phyloP scores from a whole-genome alignment of 768 basidiomycete genomes.

The Podaxis rugospora region DNA sequence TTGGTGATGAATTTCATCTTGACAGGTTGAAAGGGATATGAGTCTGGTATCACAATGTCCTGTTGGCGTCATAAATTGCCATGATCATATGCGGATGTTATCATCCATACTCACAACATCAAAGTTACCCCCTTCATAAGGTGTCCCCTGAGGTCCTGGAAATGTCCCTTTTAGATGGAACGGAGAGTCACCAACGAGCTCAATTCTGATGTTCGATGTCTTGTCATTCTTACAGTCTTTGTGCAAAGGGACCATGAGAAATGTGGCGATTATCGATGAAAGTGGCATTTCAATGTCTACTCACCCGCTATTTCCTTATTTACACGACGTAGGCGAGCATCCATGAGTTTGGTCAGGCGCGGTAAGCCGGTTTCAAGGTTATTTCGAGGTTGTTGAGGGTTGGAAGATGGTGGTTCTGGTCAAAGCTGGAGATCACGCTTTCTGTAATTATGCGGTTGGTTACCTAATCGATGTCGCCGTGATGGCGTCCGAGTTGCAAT shows the following conservation, averaged over 20 bases:
- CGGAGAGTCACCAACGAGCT: constrained; percentile 83
- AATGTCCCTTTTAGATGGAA: constrained; percentile 92
- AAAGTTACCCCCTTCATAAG: constrained; percentile 88
- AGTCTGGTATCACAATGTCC: constrained; percentile 92
- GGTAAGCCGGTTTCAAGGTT: not conserved
- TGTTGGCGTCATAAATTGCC: constrained; percentile 24
- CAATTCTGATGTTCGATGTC: constrained; percentile 80
- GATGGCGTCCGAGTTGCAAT: no score
- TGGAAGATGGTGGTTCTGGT: constrained; percentile 3
- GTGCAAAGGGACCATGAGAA: constrained; percentile 2
- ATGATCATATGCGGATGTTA: not conserved
- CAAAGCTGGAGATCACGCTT: not conserved
- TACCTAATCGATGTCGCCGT: not conserved
- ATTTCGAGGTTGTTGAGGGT: not conserved
- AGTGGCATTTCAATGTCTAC: constrained; percentile 13
- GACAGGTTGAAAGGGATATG: constrained; percentile 89
- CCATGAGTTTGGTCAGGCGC: constrained; percentile 41
- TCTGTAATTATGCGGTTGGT: not conserved
- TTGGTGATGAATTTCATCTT: constrained; percentile 99
- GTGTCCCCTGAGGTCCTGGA: constrained; percentile 87
- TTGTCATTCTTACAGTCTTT: constrained; percentile 95
- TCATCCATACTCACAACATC: constrained; percentile 66
- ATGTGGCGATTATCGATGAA: constrained; percentile 8
- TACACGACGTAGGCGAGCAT: constrained; percentile 84
- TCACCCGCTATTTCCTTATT: constrained; percentile 91